phyloP scores from a whole-genome alignment of 2,329 filamentous ascomycete species.

The Hysterium pulicare region DNA sequence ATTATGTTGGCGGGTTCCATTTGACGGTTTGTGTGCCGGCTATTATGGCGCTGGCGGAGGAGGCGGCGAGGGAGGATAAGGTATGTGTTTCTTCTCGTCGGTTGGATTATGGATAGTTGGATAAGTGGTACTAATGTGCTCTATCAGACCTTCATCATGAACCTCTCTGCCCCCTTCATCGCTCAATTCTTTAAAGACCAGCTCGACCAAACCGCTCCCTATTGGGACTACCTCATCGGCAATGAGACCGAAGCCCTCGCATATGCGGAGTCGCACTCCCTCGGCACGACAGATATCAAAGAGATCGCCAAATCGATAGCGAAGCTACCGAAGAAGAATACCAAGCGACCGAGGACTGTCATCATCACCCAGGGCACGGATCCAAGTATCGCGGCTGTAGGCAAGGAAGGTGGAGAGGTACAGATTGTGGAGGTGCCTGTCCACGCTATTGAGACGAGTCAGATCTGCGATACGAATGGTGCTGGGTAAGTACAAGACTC shows the following conservation, averaged over 20 bases:
- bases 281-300: constrained; percentile 71
- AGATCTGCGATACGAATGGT: constrained; percentile 95
- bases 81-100: constrained; percentile 41
- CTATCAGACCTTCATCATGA: constrained; percentile 70
- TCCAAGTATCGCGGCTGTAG: constrained; percentile 76
- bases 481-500: constrained; percentile 57
- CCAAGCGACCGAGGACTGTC: constrained; percentile 74
- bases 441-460: constrained; percentile 68
- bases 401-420: constrained; percentile 62
- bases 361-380: constrained; percentile 95
- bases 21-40: constrained; percentile 93
- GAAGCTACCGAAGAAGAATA: constrained; percentile 88
- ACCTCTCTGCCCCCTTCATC: constrained; percentile 93
- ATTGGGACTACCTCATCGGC: constrained; percentile 94
- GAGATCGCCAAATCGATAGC: constrained; percentile 84
- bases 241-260: constrained; percentile 93
- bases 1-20: constrained; percentile 95
- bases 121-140: neutral
- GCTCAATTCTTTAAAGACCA: constrained; percentile 96
- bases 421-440: constrained; percentile 76
- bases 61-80: constrained; percentile 89
- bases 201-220: constrained; percentile 78
- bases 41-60: constrained; percentile 83
- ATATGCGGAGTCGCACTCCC: constrained; percentile 78
- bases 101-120: constrained; percentile 15